phyloP scores from a whole-genome alignment of 306 rosid species.

The Medicago truncatula region DNA sequence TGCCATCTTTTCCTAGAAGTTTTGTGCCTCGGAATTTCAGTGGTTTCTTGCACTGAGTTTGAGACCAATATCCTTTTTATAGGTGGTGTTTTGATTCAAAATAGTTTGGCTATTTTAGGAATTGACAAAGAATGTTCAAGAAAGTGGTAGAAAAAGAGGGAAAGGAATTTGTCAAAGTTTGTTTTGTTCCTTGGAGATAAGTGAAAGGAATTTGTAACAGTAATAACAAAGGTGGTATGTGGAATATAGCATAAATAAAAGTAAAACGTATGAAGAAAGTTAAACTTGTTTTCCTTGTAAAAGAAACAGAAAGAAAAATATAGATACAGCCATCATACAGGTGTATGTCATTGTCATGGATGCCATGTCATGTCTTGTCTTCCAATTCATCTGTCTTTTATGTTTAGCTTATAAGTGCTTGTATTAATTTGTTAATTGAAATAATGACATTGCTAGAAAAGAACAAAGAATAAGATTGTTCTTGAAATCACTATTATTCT shows the following conservation, averaged over 20 bases:
- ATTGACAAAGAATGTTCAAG: conserved; percentile 37
- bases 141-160: conserved; percentile 26
- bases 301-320: neutral
- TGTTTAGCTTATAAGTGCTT: conserved; percentile 3
- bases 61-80: conserved; percentile 12
- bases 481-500: conserved; percentile 2
- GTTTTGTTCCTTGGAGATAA: conserved; percentile 35
- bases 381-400: conserved; percentile 4
- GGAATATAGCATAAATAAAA: conserved; percentile 47
- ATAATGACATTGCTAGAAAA: conserved; percentile 16
- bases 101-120: conserved; percentile 16
- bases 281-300: conserved; percentile 23
- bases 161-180: neutral
- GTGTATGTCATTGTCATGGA: neutral
- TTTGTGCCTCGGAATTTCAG: no score
- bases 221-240: conserved; percentile 10
- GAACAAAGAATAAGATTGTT: neutral
- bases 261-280: neutral
- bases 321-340: neutral
- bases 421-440: neutral
- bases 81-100: neutral
- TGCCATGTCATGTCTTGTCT: conserved; percentile 22
- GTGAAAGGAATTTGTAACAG: conserved; percentile 1
- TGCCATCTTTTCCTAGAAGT: conserved; percentile 33
- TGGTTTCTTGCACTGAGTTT: neutral